Evolutionary conservation across 2,329 filamentous ascomycete genomes (phyloP), one percentile per base, ranked within the genome.

Genomic region (Claviceps pazoutovae): DNA sequence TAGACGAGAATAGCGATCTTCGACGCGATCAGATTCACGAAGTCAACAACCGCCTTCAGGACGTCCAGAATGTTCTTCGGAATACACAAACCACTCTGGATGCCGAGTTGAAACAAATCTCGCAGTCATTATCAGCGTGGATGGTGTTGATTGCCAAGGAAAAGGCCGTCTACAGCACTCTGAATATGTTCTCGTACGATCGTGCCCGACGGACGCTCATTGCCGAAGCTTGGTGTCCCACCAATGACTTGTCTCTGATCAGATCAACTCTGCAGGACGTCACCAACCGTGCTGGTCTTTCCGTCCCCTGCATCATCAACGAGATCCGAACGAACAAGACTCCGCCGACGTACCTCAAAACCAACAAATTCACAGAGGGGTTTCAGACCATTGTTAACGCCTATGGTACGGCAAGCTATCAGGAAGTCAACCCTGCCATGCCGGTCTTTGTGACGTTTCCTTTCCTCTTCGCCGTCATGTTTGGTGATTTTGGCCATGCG

Each of bases 391-490:
- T 98, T 66, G 94, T 98, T 67, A 91, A 98, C 62, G 93, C 94
- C 30, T 98, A 98, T 64, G 94, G 93, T 64, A 96, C 93, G 43
- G 87, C 93, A 55, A 97, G 95, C 58, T 98, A 98, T 70, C 86
- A 86, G 59, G 93, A 98, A 71, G 86, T 96, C 67, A 98, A 98
- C 71, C 93, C 93, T 53, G 91, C 89, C 56, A 78, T 98, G 21
- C 91, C 91, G 39, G 93, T 95, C 49, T 89, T 97, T 59, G 84
- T 98, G 57, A 98, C 93, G 5, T 98, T 98, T 70, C 93, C 94
- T n/a, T 98, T 98, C 75, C 76, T 98, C 56, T 98, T 98, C 66
- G 93, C 93, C 48, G 93, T 98, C 79, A 98, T 98, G 93, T 98
- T 98, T 65, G 94, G 93, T 74, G 93, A 98, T 69, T 84, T 95